phyloP scores from a whole-genome alignment of 2,329 filamentous ascomycete species.

The Metarhizium rileyi region DNA sequence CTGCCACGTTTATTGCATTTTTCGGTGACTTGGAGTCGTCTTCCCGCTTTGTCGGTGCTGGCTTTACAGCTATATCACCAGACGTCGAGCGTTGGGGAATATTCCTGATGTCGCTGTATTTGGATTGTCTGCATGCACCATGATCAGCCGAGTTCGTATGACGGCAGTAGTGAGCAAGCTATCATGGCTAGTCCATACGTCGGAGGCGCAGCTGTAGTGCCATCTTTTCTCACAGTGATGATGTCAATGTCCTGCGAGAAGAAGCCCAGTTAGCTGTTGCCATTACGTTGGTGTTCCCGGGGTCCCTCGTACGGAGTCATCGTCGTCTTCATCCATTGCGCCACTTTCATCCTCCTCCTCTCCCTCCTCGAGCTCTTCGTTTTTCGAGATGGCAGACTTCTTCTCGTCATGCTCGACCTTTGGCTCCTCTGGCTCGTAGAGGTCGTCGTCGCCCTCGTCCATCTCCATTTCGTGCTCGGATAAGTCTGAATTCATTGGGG shows the following conservation, averaged over 20 bases:
- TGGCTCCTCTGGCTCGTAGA: constrained; percentile 53
- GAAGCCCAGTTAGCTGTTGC: neutral
- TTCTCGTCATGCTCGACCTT: constrained; percentile 24
- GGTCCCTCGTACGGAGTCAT: constrained; percentile 28
- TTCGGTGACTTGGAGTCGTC: constrained; percentile 23
- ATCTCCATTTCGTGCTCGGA: constrained; percentile 45
- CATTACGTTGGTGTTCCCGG: neutral
- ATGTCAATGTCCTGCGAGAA: constrained; percentile 52
- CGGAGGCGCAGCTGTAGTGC: constrained; percentile 48
- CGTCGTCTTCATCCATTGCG: constrained; percentile 50
- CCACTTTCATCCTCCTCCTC: constrained; percentile 54
- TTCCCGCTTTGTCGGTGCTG: constrained; percentile 37
- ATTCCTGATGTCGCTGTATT: constrained; percentile 56
- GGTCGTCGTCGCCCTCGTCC: constrained; percentile 59
- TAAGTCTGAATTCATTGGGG: constrained; percentile 6
- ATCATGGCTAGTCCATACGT: constrained; percentile 30
- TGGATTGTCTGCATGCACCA: constrained; percentile 37
- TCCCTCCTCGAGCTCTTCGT: constrained; percentile 52
- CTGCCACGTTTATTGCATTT: constrained; percentile 20
- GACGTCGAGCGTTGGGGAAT: constrained; percentile 51
- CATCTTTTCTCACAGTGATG: constrained; percentile 57
- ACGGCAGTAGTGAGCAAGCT: neutral
- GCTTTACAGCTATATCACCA: constrained; percentile 39
- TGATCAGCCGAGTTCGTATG: neutral
- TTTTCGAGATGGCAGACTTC: constrained; percentile 22